Conservation (phyloP, 441 rosid genomes). For the Aquilaria agallochum region DNA sequence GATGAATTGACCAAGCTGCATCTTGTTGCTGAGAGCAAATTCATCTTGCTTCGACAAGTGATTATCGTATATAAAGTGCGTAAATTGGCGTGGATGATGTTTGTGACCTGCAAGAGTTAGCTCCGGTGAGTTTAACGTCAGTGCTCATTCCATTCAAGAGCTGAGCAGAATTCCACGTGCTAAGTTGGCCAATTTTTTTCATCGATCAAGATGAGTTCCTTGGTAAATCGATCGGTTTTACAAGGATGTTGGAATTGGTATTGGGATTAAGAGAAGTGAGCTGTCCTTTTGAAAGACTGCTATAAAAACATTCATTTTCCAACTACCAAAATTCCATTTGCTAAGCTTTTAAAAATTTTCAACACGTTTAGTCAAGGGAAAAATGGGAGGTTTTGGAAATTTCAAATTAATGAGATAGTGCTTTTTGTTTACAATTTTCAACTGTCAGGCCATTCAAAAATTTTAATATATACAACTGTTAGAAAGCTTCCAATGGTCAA, state of each 20-base stretch:
- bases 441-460: too few species aligned
- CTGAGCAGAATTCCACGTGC: slow-evolving; percentile 80
- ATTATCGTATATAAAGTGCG: slow-evolving; percentile 79
- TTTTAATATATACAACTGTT: too few species aligned
- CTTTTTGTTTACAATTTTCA: too few species aligned
- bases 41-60: slow-evolving; percentile 83
- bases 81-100: slow-evolving; percentile 90
- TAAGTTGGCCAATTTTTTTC: slow-evolving; percentile 52
- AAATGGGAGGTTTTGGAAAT: too few species aligned
- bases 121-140: slow-evolving; percentile 73
- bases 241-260: not conserved
- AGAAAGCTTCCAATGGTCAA: too few species aligned
- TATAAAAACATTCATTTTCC: too few species aligned
- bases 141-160: slow-evolving; percentile 80
- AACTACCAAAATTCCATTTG: too few species aligned
- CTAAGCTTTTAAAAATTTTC: too few species aligned
- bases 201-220: too few species aligned
- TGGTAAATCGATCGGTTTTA: too few species aligned
- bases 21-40: slow-evolving; percentile 68
- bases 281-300: not conserved
- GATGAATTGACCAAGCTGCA: slow-evolving; percentile 93
- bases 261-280: not conserved
- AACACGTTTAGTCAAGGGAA: too few species aligned
- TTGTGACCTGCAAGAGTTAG: slow-evolving; percentile 81
- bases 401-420: too few species aligned